Conservation (phyloP, 805 yeast genomes). For the Candida glaebosa region DNA sequence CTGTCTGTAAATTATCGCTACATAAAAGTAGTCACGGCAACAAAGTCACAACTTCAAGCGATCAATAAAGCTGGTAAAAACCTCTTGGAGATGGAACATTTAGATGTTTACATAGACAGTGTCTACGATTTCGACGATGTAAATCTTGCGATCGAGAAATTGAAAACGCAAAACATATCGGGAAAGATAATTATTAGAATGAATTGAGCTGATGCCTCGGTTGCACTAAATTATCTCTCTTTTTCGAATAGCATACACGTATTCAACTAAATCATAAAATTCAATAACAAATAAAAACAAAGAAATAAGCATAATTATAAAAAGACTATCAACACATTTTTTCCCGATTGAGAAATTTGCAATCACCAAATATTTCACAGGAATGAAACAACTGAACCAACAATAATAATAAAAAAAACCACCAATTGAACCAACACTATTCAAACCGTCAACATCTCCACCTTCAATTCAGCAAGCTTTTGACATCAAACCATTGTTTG, state of each 20-base stretch:
- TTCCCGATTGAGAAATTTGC: background rate
- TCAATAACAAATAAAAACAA: background rate
- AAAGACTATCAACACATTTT: background rate
- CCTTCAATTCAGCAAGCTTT: background rate
- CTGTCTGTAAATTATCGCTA: constrained; percentile 1
- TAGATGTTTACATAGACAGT: constrained; percentile 52
- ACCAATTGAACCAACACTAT: background rate
- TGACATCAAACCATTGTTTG: background rate
- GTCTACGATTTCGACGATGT: constrained; percentile 47
- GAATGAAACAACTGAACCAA: no score
- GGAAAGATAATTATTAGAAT: constrained; percentile 62
- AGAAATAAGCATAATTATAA: background rate
- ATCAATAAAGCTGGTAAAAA: constrained; percentile 23
- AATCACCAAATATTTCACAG: no score
- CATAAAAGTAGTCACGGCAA: background rate
- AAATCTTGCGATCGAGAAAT: constrained; percentile 46
- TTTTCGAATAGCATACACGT: background rate
- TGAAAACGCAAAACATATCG: constrained; percentile 46
- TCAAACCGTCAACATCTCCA: background rate
- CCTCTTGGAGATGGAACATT: constrained; percentile 42
- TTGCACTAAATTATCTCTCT: no score
- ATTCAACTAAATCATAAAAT: background rate
- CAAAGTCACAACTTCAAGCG: constrained; percentile 9
- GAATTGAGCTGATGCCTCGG: no score
- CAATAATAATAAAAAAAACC: background rate